A percentile compares a stretch with the other conserved stretches of the same genome.
These are phyloP conservation scores for Rickenella mellea DNA, from an alignment of 768 basidiomycete species.

Conservation along the genomic window DNA sequence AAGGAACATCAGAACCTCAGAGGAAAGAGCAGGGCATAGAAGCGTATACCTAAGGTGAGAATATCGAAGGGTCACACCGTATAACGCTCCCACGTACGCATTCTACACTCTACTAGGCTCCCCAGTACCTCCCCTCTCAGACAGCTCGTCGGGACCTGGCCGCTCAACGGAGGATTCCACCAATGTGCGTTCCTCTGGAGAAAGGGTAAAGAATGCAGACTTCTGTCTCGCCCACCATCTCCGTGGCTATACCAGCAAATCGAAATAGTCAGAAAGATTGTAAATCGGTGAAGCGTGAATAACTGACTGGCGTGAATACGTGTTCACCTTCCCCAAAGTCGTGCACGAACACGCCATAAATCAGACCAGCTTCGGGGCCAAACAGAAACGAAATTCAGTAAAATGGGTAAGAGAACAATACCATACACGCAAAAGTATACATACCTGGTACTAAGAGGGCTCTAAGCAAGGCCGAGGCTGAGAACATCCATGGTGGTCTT, in stretches of 20 bases:
- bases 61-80: too few relatives aligned
- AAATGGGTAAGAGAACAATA: background rate
- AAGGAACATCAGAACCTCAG: too few relatives aligned
- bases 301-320: slow-evolving; percentile 56
- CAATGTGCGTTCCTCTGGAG: slow-evolving; percentile 45
- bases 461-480: background rate
- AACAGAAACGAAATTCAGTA: background rate
- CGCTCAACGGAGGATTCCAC: too few relatives aligned
- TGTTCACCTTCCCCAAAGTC: slow-evolving; percentile 68
- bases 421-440: background rate
- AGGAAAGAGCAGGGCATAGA: too few relatives aligned
- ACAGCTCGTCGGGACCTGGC: too few relatives aligned
- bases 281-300: background rate
- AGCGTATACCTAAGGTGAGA: too few relatives aligned
- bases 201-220: slow-evolving; percentile 46
- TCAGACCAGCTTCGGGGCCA: slow-evolving; percentile 29
- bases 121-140: too few relatives aligned
- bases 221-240: slow-evolving; percentile 45
- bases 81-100: too few relatives aligned
- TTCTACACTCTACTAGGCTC: too few relatives aligned
- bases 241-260: slow-evolving; percentile 32
- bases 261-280: too few relatives aligned
- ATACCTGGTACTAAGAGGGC: background rate
- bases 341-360: slow-evolving; percentile 52
- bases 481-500: background rate